Percentiles rank a stretch among this genome's conserved stretches.
Conservation (phyloP, 2,329 filamentous ascomycete species). For the Rhytidhysteron rufulum region DNA sequence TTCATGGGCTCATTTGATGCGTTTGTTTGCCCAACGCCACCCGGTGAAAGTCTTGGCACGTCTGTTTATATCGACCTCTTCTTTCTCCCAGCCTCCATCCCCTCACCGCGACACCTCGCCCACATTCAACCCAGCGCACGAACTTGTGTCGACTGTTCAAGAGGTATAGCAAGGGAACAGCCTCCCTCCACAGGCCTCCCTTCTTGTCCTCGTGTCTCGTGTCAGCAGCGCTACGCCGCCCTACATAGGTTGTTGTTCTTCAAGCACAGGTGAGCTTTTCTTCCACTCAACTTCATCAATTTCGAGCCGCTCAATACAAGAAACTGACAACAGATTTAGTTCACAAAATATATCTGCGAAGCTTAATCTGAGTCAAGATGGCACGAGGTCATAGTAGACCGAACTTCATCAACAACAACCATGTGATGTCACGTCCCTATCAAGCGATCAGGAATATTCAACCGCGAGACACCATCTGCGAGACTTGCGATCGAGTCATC, state of each 20-base stretch:
- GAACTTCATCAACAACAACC: background rate
- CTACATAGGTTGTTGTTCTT: too few species aligned
- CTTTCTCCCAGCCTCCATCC: background rate
- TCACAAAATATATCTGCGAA: background rate
- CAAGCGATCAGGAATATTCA: slow-evolving; percentile 15
- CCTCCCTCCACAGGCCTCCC: background rate
- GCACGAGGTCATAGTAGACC: background rate
- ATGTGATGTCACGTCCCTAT: slow-evolving; percentile 18
- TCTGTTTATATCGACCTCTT: background rate
- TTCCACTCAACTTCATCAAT: too few species aligned
- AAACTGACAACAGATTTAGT: too few species aligned
- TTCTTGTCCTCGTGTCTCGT: background rate
- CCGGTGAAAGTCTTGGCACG: background rate
- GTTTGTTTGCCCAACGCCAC: background rate
- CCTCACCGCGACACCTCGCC: background rate
- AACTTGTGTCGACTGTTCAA: background rate
- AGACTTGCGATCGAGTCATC: slow-evolving; percentile 27
- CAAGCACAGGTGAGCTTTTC: too few species aligned
- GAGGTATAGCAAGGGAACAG: background rate
- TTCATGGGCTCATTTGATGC: too few species aligned
- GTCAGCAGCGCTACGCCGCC: too few species aligned
- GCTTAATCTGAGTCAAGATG: slow-evolving; percentile 1
- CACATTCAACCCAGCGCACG: background rate
- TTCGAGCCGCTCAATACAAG: too few species aligned
- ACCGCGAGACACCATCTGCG: slow-evolving; percentile 21